Conservation (phyloP, 257 asterid species). For the Solanum dulcamara region DNA sequence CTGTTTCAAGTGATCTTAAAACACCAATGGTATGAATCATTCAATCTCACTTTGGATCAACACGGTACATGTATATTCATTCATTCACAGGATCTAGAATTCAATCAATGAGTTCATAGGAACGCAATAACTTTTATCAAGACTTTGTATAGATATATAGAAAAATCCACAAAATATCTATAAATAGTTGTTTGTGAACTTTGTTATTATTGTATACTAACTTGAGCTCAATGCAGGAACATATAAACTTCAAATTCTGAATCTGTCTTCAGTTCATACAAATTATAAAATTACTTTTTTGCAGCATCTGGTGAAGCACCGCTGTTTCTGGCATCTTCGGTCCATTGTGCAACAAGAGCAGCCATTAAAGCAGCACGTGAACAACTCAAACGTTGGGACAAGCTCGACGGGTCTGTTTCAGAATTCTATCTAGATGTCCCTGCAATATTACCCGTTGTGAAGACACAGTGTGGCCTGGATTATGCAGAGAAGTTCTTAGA, state of each 20-base stretch:
- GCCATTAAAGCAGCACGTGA: constrained; percentile 60
- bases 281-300: not conserved
- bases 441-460: constrained; percentile 63
- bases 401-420: constrained; percentile 24
- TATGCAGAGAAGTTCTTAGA: constrained; percentile 37
- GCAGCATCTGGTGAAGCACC: constrained; percentile 93
- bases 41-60: not conserved
- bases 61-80: not conserved
- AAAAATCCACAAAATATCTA: not conserved
- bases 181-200: not conserved
- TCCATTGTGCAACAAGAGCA: constrained; percentile 69
- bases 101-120: not conserved
- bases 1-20: not conserved
- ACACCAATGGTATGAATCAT: not conserved
- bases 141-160: not conserved
- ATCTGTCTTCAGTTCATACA: not conserved
- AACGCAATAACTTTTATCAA: not conserved
- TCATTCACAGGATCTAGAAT: not conserved
- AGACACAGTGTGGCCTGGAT: constrained; percentile 53
- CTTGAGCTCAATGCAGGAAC: not conserved
- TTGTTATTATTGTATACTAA: not conserved
- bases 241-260: not conserved
- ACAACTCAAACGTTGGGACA: constrained; percentile 50
- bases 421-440: constrained; percentile 50
- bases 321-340: constrained; percentile 59